These are phyloP conservation scores for Xylariales sp. DNA, from an alignment of 2,329 filamentous ascomycete genomes.

Conservation along the genomic window DNA sequence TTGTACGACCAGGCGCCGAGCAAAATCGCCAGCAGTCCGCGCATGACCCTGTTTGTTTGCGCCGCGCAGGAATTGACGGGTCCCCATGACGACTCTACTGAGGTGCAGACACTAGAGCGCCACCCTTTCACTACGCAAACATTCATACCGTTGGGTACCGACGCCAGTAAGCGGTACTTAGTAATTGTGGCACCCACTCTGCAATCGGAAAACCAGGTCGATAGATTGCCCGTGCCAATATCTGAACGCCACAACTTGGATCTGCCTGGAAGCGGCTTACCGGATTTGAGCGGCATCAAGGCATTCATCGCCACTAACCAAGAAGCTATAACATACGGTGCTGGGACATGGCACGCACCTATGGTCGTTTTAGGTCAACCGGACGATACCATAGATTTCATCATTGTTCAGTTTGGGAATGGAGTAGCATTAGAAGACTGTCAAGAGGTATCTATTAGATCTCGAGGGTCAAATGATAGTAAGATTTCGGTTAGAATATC, in stretches of 20 bases:
- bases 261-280: constrained; percentile 60
- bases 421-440: constrained; percentile 81
- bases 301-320: constrained; percentile 75
- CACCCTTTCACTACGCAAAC: constrained; percentile 95
- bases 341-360: constrained; percentile 92
- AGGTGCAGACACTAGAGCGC: constrained; percentile 73
- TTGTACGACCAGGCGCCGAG: constrained; percentile 65
- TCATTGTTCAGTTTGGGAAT: constrained; percentile 86
- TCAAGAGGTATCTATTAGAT: constrained; percentile 59
- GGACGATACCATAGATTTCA: constrained; percentile 68
- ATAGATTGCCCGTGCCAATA: constrained; percentile 33
- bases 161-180: constrained; percentile 56
- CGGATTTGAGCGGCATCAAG: constrained; percentile 64
- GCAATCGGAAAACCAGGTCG: constrained; percentile 32
- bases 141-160: constrained; percentile 70
- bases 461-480: constrained; percentile 25
- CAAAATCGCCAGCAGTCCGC: constrained; percentile 49
- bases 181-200: constrained; percentile 85
- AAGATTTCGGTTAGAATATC: constrained; percentile 22
- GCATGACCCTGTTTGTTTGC: constrained; percentile 89
- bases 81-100: constrained; percentile 32
- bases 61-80: constrained; percentile 46
- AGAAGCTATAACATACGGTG: constrained; percentile 87
- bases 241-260: no score
- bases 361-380: constrained; percentile 77